Percentiles rank a stretch among this genome's conserved stretches.
Conservation (phyloP, 371 early-diverging fungal species). For the Haplosporangium sp. region DNA sequence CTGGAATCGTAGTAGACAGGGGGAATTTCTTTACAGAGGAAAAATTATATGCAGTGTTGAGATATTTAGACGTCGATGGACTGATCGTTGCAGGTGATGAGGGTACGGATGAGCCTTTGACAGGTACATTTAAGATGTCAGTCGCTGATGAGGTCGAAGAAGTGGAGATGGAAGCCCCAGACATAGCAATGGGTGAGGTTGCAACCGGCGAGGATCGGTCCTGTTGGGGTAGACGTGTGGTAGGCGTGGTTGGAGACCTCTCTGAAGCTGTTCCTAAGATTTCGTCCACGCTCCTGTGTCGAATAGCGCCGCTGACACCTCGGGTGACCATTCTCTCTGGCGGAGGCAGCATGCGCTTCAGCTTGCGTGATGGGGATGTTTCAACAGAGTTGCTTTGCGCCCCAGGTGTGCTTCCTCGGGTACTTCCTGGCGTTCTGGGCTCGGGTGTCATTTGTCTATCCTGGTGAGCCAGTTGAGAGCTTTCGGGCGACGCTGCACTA, state of each 20-base stretch:
- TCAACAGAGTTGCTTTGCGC: constrained; percentile 47
- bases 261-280: constrained; percentile 61
- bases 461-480: not conserved
- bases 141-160: constrained; percentile 4
- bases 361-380: constrained; percentile 49
- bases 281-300: constrained; percentile 71
- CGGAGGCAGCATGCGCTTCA: constrained; percentile 65
- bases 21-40: constrained; percentile 36
- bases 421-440: constrained; percentile 52
- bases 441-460: constrained; percentile 50
- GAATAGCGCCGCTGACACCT: constrained; percentile 74
- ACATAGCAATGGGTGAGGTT: constrained; percentile 23
- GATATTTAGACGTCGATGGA: constrained; percentile 6
- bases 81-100: not conserved
- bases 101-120: constrained; percentile 1
- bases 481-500: constrained; percentile 29
- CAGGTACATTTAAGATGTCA: constrained; percentile 10
- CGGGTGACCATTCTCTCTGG: constrained; percentile 79
- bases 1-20: constrained; percentile 43
- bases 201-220: constrained; percentile 33
- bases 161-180: constrained; percentile 1
- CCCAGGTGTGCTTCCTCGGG: constrained; percentile 43
- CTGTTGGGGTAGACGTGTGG: constrained; percentile 14
- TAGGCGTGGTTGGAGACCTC: constrained; percentile 38
- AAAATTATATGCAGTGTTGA: constrained; percentile 13